phyloP scores from a whole-genome alignment of 345 rosid genomes.

The Aquilaria malaccensis region DNA sequence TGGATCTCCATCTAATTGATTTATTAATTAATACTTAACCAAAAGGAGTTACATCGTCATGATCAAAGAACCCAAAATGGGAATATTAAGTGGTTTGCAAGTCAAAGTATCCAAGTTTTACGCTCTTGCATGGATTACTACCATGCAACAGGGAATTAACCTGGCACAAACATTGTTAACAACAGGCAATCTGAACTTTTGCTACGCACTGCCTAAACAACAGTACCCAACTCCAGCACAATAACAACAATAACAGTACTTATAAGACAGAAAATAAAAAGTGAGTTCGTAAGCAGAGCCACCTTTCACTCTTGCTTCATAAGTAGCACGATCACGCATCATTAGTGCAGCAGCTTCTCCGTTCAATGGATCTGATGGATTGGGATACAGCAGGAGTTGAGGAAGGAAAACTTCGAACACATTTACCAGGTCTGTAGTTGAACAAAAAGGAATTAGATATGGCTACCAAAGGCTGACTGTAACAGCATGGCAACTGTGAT shows the following conservation, averaged over 20 bases:
- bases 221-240: too few relatives aligned
- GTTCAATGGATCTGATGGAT: constrained; percentile 92
- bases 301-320: constrained; percentile 91
- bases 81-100: too few relatives aligned
- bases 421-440: constrained; percentile 77
- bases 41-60: too few relatives aligned
- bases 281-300: constrained; percentile 2
- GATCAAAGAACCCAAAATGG: too few relatives aligned
- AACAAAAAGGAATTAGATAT: constrained; percentile 4
- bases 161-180: too few relatives aligned
- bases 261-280: neutral
- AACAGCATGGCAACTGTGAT: neutral
- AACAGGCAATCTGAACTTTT: too few relatives aligned
- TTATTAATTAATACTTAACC: too few relatives aligned
- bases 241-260: neutral
- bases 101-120: too few relatives aligned
- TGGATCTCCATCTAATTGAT: too few relatives aligned
- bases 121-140: too few relatives aligned
- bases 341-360: constrained; percentile 96
- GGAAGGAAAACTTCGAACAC: constrained; percentile 98
- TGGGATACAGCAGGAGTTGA: constrained; percentile 95
- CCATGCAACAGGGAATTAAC: too few relatives aligned
- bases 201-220: too few relatives aligned
- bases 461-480: constrained; percentile 4
- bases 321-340: constrained; percentile 85